phyloP scores from a whole-genome alignment of 176 grass and related monocot genomes.

The Juncus effusus region DNA sequence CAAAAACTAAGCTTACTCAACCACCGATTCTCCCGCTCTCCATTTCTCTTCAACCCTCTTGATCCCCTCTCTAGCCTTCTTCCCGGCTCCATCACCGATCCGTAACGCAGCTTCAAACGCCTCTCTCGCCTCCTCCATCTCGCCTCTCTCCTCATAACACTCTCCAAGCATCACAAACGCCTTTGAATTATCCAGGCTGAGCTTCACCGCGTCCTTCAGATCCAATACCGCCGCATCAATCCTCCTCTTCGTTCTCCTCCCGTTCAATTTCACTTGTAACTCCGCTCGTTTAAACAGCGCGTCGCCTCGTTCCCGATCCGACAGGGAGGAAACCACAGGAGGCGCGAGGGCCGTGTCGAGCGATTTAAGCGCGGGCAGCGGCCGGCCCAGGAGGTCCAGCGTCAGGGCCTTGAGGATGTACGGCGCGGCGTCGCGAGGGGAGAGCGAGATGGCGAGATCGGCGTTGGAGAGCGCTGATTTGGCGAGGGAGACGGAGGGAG shows the following conservation, averaged over 20 bases:
- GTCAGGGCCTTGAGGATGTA: conserved; percentile 86
- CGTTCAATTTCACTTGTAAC: conserved; percentile 54
- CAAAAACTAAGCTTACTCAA: conserved; percentile 9
- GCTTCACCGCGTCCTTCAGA: conserved; percentile 53
- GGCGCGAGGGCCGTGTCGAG: conserved; percentile 64
- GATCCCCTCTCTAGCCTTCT: conserved; percentile 42
- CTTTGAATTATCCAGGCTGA: conserved; percentile 69
- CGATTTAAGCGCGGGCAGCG: conserved; percentile 46
- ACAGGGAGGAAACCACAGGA: conserved; percentile 47
- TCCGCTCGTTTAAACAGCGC: conserved; percentile 74
- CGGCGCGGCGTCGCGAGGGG: conserved; percentile 60
- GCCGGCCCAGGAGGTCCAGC: conserved; percentile 72
- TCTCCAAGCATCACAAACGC: conserved; percentile 57
- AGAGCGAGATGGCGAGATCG: conserved; percentile 68
- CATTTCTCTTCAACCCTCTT: conserved; percentile 18
- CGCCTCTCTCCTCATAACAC: conserved; percentile 69
- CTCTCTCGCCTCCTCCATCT: conserved; percentile 35
- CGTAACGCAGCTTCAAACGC: conserved; percentile 58
- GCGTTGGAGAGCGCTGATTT: conserved; percentile 69
- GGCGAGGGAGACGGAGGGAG: conserved; percentile 52
- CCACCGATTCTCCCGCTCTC: conserved; percentile 11
- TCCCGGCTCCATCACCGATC: conserved; percentile 54
- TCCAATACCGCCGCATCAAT: conserved; percentile 56
- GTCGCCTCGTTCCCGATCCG: conserved; percentile 61
- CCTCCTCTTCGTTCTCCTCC: conserved; percentile 33